Percentiles rank a stretch among this genome's conserved stretches.
phyloP scores from a whole-genome alignment of 306 rosid species.

The Lagenaria siceraria region DNA sequence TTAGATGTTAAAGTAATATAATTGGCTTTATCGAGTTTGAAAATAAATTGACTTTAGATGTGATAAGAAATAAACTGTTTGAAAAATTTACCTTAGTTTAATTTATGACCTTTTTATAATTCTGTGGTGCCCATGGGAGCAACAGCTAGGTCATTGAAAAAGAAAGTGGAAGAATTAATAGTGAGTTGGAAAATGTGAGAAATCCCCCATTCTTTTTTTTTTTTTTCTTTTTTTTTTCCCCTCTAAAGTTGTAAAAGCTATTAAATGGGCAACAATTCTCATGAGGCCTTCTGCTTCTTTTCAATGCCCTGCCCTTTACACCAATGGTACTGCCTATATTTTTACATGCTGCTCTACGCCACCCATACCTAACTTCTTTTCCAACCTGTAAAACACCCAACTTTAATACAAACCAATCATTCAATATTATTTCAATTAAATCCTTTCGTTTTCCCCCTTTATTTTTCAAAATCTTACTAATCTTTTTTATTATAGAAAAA shows the following conservation, averaged over 20 bases:
- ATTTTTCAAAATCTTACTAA: too few relatives aligned
- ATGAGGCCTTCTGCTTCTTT: neutral
- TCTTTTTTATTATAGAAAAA: too few relatives aligned
- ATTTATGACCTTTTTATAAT: neutral
- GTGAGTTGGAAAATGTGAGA: neutral
- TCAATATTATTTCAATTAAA: neutral
- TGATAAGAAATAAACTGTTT: too few relatives aligned
- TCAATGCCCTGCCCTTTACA: neutral
- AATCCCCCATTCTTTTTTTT: neutral
- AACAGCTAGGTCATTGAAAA: neutral
- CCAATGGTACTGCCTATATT: neutral
- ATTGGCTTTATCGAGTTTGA: too few relatives aligned
- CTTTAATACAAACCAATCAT: neutral
- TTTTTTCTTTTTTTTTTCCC: neutral
- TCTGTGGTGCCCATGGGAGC: neutral
- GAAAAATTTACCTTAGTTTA: too few relatives aligned
- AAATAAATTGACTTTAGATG: too few relatives aligned
- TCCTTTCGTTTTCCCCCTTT: neutral
- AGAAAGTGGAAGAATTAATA: neutral
- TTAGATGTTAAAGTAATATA: too few relatives aligned
- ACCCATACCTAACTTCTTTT: neutral
- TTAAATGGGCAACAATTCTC: neutral
- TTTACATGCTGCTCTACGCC: neutral
- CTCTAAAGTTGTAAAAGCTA: neutral
- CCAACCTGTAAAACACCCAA: neutral